Percentiles rank a stretch among this genome's conserved stretches.
These are phyloP conservation scores for Hypericum androsaemum DNA, from an alignment of 345 rosid genomes.

Conservation along the genomic window DNA sequence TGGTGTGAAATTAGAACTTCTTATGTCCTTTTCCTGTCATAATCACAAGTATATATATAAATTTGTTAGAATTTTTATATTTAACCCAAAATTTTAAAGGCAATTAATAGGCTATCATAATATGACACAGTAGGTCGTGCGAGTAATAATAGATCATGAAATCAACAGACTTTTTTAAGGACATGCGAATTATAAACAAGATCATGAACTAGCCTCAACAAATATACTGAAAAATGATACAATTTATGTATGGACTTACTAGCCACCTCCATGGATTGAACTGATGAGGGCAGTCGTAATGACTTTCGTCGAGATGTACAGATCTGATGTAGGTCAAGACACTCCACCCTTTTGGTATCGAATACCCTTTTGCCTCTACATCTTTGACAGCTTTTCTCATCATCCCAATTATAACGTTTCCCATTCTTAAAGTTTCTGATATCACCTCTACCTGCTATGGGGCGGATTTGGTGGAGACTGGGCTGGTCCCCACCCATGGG, in stretches of 20 bases:
- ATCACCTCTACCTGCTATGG: too few relatives aligned
- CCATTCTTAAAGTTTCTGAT: conserved; percentile 83
- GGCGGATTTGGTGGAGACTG: too few relatives aligned
- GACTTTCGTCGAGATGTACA: conserved; percentile 79
- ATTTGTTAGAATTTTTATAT: too few relatives aligned
- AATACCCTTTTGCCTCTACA: conserved; percentile 63
- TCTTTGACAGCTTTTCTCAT: conserved; percentile 87
- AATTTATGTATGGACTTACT: conserved; percentile 33
- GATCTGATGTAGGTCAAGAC: conserved; percentile 78
- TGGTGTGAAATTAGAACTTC: conserved; percentile 58
- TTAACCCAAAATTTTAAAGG: too few relatives aligned
- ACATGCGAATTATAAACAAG: too few relatives aligned
- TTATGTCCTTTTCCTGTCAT: conserved; percentile 50
- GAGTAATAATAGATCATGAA: too few relatives aligned
- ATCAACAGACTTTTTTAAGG: too few relatives aligned
- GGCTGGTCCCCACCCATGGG: too few relatives aligned
- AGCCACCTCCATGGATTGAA: conserved; percentile 99
- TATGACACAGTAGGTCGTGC: too few relatives aligned
- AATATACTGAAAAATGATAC: too few relatives aligned
- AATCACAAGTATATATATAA: not conserved
- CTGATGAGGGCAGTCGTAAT: conserved; percentile 68
- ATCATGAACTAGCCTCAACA: too few relatives aligned
- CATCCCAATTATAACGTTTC: conserved; percentile 78
- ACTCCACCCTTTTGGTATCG: conserved; percentile 94
- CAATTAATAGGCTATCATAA: too few relatives aligned